Base-by-base conservation (phyloP, 805 yeast genomes). In the Vanderwaltozyma tropicalis region DNA sequence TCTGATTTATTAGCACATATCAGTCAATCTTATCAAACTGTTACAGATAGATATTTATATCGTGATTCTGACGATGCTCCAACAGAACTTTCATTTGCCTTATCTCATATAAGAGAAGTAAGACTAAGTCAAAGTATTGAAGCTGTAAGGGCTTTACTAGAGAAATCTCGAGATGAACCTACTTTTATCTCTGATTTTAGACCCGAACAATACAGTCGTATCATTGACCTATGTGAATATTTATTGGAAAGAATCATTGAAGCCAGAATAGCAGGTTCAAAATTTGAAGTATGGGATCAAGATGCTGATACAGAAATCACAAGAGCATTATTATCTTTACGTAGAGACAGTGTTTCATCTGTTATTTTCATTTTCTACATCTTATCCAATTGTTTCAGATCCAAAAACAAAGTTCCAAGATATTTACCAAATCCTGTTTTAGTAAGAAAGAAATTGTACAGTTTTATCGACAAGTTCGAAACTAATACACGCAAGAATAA, bases 341-440 rank as follows among this genome's bases (percentile, higher is more conserved):
- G 76, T 42, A 62, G 75, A 45, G 74, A 71, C 36, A 60, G 71
- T 17, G 71, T 67, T 5, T 63, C 74, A 0, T 58, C 74, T 0
- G 70, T 67, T 1, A 59, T 70, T 9, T 66, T 62, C 46, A 52
- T 62, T 8, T 52, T 71, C n/a, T 68, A 64, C 42, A 45, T 69
- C 9, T 31, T 71, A 4, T 57, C 72, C 5, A 68, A 67, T 39
- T 62, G 74, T 18, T 66, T 64, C 44, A 44, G 62, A 41, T 52
- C 66, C 0, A 59, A 54, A 28, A 51, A 50, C 24, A 53, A 51
- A 31, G 41, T 71, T 1, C 76, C 77, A 4, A 48, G 46, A 26
- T 69, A 67, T 42, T 47, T 71, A 12, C 76, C 77, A 3, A 66
- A 67, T 18, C 53, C 72, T 1, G 56, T 67, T 17, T 49, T 59